Evolutionary conservation across 1,284 basidiomycete genomes (phyloP), one percentile per base, ranked within the genome.

Genomic region (Bjerkandera adusta): DNA sequence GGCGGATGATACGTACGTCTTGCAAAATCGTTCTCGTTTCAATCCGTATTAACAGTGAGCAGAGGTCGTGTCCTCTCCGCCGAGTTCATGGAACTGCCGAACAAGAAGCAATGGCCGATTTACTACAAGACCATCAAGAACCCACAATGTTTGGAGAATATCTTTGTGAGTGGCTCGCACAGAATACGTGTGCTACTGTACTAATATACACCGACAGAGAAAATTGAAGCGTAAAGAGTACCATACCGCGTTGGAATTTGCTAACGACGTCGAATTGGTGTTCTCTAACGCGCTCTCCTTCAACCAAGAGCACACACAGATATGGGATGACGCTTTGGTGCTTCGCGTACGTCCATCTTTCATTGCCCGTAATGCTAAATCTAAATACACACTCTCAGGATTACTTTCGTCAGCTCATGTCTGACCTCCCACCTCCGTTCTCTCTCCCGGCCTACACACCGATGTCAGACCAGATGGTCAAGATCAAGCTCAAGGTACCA

Each of bases 241-340:
- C 56, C 55, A 60, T 24, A 74, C 74, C 1, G 68, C 81, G 1
- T 71, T 77, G 4, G 83, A 89, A 30, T 93, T 95, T 60, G 86
- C 87, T 43, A 79, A 80, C 24, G 94, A 97, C 54, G 85, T 94
- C 5, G 91, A 94, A 59, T 78, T 92, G 35, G 87, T 97, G 37
- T 96, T 94, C 68, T 79, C 81, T n/a, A 97, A 97, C 63, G 94
- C 94, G 3, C 75, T 92, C 64, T 68, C 76, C 43, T 91, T 89
- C 67, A 91, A 91, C 55, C 79, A 78, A 55, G 89, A 91, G 20
- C 76, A 85, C 57, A 88, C 83, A 18, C 72, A 65, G 45, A 85
- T 91, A 30, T 90, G 84, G 82, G 79, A 88, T 54, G 86, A 89
- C 58, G 87, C 88, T 12, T 58, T 73, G 18, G 61, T 69, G 7